Conservation (phyloP, 108 stramenopile species). For the Stephanodiscus minutulus region DNA sequence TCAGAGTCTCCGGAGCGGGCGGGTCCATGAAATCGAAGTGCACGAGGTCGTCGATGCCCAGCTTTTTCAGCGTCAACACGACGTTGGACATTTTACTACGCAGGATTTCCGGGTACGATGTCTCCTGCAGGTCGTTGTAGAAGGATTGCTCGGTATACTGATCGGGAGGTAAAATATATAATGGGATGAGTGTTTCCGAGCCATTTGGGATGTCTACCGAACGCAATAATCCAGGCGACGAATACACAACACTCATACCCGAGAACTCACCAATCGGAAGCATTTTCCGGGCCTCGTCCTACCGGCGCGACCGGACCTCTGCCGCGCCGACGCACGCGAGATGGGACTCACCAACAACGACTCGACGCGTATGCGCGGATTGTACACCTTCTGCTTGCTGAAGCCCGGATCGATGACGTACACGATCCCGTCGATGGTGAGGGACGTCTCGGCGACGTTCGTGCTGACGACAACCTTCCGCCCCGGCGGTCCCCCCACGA, state of each 20-base stretch:
- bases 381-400: constrained; percentile 99
- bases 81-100: constrained; percentile 92
- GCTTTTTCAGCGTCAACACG: constrained; percentile 96
- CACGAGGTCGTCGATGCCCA: constrained; percentile 98
- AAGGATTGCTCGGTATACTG: constrained; percentile 96
- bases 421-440: constrained; percentile 94
- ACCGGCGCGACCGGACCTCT: constrained; percentile 95
- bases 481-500: constrained; percentile 94
- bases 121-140: constrained; percentile 96
- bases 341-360: constrained; percentile 98
- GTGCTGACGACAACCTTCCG: constrained; percentile 98
- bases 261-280: constrained; percentile 74
- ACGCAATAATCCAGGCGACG: too few relatives aligned
- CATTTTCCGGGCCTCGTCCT: constrained; percentile 99
- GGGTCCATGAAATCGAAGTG: constrained; percentile 99
- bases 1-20: constrained; percentile 98
- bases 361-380: constrained; percentile 98
- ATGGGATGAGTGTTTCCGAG: too few relatives aligned
- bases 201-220: too few relatives aligned
- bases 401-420: constrained; percentile 99
- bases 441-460: constrained; percentile 98
- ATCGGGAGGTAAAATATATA: too few relatives aligned
- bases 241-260: too few relatives aligned
- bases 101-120: constrained; percentile 98
- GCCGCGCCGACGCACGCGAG: constrained; percentile 94